Evolutionary conservation across 208 protist species (phyloP), one percentile per base, ranked within the genome.

Genomic region (Kentomonas sorsogonicus): DNA sequence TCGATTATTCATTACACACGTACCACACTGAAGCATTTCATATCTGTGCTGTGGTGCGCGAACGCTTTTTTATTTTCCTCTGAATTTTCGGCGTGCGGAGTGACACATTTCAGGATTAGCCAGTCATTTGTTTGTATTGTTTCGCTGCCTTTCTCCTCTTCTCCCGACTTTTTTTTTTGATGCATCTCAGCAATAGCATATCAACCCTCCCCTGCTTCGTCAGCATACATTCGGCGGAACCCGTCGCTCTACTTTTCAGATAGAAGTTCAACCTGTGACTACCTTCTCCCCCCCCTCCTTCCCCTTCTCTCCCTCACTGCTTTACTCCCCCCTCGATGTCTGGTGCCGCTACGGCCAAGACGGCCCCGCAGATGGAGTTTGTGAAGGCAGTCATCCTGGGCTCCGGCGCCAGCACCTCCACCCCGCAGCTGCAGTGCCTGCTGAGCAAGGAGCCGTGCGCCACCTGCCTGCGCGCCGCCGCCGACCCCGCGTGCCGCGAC

Each of bases 331-430:
- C 18, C 38, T 41, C 13, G 15, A 4, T 2, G 15, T n/a, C 15
- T 16, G 13, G 38, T 22, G 13, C 38, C 38, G 38, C 38, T 41
- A 9, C 15, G 2, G 13, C 11, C 38, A 2, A 41, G 3, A 16
- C 7, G 3, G 7, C 38, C 38, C 38, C 38, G 13, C 25, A 40
- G 13, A 81, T 86, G 79, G 48, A 73, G 41, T 78, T 87, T 63
- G 11, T 71, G 20, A 68, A 73, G 15, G 77, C 66, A 0, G 50
- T 77, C 18, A 72, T 89, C 55, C 46, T 89, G 25, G 81, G 77
- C 18, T 47, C 69, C n/a, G 81, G 81, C 34, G 75, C 73, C 1
- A 83, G 75, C 62, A 66, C 56, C 50, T 74, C 69, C 22, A 89
- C 81, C 0, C 81, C 81, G 0, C 56, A 39, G 18, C 60, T 89